Conservation (phyloP, 192 early-diverging fungal species). For the Coemansia sp. region DNA sequence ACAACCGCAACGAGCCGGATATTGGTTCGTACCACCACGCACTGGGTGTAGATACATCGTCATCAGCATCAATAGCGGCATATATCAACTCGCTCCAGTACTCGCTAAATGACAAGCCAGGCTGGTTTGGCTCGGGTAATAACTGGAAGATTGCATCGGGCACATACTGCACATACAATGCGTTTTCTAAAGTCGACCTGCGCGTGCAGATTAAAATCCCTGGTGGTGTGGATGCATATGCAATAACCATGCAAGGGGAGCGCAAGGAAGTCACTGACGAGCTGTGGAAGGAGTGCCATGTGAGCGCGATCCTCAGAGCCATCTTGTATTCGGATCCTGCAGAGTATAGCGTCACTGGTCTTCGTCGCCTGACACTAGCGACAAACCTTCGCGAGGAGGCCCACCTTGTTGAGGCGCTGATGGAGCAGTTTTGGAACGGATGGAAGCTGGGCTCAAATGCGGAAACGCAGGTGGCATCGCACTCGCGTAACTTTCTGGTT, state of each 20-base stretch:
- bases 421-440: conserved; percentile 82
- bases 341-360: conserved; percentile 81
- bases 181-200: conserved; percentile 94
- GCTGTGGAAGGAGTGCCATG: conserved; percentile 89
- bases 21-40: conserved; percentile 82
- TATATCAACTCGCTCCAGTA: conserved; percentile 96
- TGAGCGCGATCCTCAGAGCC: conserved; percentile 85
- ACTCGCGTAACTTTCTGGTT: conserved; percentile 82
- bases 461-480: conserved; percentile 92
- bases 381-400: conserved; percentile 69
- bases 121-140: conserved; percentile 51
- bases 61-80: conserved; percentile 94
- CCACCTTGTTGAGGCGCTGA: conserved; percentile 79
- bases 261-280: conserved; percentile 69
- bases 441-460: conserved; percentile 93
- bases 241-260: conserved; percentile 86
- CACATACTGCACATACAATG: conserved; percentile 93
- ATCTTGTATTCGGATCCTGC: conserved; percentile 88
- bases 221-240: conserved; percentile 93
- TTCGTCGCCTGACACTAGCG: conserved; percentile 88
- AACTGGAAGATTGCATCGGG: conserved; percentile 66
- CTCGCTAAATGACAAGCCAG: conserved; percentile 41
- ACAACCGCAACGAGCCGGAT: conserved; percentile 41
- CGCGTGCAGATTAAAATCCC: conserved; percentile 98
- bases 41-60: conserved; percentile 79